Evolutionary conservation across 352 stramenopile genomes (phyloP), one percentile per base, ranked within the genome.

Genomic region (Phytopythium vexans): DNA sequence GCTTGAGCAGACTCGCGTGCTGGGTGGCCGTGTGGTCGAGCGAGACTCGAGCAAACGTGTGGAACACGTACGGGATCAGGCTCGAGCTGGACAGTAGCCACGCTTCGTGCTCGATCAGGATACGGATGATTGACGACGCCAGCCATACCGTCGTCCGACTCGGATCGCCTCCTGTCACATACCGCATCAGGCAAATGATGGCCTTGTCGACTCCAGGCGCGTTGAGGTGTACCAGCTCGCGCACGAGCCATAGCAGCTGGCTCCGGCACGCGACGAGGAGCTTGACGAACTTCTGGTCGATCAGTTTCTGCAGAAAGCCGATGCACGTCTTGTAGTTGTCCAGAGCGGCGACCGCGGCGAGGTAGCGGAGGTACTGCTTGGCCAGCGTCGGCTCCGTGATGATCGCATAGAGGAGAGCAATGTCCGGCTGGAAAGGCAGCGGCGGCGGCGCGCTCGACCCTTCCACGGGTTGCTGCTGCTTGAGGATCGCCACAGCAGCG

Each of bases 271-370:
- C 67, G 2, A 86, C 76, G n/a, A 87, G 53, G 27, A 94, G 64
- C 61, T 91, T 92, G 15, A 74, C 66, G 45, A 92, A 94, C 52
- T 92, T 92, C 14, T 77, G 69, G 16, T 94, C 84, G 16, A 94
- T 83, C 41, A 94, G 71, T 44, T 90, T 88, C 64, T 92, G 82
- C 14, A 94, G 66, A 64, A 79, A 83, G 16, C 66, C 75, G 48
- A 92, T 76, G 47, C 78, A 84, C 56, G 79, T 89, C 56, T 89
- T 90, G 60, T 85, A 90, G 57, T 73, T 88, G 59, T 92, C 78
- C 8, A 46, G 44, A 0, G 62, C 36, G 6, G 81, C 78, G 31
- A 89, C 64, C 7, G 64, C 63, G 11, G 77, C 90, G 15, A 94
- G 62, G 53, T 87, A 86, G n/a, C 76, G 73, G 27, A 92, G 64